Evolutionary conservation across 768 basidiomycete species (phyloP), one percentile per base, ranked within the genome.

Genomic region (Sistotremastrum niveocremeum): DNA sequence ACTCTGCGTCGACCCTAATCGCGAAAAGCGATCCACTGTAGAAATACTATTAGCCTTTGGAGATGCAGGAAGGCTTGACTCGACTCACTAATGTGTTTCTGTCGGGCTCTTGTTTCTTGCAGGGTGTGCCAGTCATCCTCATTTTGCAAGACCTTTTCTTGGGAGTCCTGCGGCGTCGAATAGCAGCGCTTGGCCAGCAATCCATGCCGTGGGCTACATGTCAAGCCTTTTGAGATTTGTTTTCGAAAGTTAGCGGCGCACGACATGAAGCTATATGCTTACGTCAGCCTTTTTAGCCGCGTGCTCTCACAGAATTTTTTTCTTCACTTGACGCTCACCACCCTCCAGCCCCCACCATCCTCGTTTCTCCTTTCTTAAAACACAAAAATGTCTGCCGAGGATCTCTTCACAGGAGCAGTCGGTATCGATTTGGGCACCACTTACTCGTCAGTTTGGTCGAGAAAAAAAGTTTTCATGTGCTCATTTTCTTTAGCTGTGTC

Each of bases 361-460:
- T 56, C 55, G 56, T 52, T 53, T 57, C 52, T 54, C 56, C 48
- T 33, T 37, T 33, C 39, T 37, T 43, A 31, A 47, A 53, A 42
- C 57, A 63, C 68, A 68, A 81, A 75, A 73, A 83, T 85, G 79
- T 66, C 62, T 51, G 62, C 65, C 54, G 88, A 90, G 64, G 89
- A 93, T 71, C 65, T 81, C 61, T 98, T 84, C 68, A 89, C 94
- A 61, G 93, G 93, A 64, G 93, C 93, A 63, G 74, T 97, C 69
- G 93, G 93, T 66, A 93, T 93, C 65, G 91, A 91, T 75, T 81
- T 87, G 57, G 91, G 93, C 57, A 95, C 93, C 52, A 98, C 93
- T 56, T 98, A 97, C 79, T 88, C 87, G 84, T 88, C 62, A 56
- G 81, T 65, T 44, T 44, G 10, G 2, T 6, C 40, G 10, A 38